phyloP scores from a whole-genome alignment of 192 early-diverging fungal genomes.

The Coemansia umbellata region DNA sequence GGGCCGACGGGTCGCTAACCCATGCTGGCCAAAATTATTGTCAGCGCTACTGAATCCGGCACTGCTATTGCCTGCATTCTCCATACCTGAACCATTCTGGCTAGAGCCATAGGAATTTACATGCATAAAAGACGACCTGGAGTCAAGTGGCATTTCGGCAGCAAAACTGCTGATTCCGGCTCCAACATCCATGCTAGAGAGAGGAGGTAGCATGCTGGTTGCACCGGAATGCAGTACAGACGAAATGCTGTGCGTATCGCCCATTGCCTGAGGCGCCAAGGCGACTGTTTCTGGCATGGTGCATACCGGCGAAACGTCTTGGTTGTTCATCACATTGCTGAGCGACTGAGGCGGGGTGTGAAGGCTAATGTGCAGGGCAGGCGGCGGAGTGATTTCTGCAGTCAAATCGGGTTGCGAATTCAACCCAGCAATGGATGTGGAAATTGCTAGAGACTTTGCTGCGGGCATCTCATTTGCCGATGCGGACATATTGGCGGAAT shows the following conservation, averaged over 20 bases:
- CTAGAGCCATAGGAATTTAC: constrained; percentile 11
- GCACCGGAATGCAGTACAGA: neutral
- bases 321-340: neutral
- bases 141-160: constrained; percentile 1
- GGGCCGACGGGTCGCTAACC: constrained; percentile 19
- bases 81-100: constrained; percentile 1
- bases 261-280: neutral
- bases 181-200: neutral
- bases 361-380: neutral
- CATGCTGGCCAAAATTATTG: constrained; percentile 7
- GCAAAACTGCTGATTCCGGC: neutral
- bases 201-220: neutral
- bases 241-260: neutral
- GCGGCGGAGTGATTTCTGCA: neutral
- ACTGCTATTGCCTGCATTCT: constrained; percentile 11
- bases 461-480: neutral
- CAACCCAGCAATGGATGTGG: neutral
- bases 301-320: neutral
- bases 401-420: neutral
- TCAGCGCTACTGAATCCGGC: constrained; percentile 30
- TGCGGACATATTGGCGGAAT: neutral
- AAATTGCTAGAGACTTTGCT: neutral
- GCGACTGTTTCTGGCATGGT: neutral
- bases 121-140: constrained; percentile 12
- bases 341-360: neutral